Percentiles rank a stretch among this genome's conserved stretches.
Evolutionary conservation across 345 rosid genomes (phyloP).

Genomic region (Camelina sativa): DNA sequence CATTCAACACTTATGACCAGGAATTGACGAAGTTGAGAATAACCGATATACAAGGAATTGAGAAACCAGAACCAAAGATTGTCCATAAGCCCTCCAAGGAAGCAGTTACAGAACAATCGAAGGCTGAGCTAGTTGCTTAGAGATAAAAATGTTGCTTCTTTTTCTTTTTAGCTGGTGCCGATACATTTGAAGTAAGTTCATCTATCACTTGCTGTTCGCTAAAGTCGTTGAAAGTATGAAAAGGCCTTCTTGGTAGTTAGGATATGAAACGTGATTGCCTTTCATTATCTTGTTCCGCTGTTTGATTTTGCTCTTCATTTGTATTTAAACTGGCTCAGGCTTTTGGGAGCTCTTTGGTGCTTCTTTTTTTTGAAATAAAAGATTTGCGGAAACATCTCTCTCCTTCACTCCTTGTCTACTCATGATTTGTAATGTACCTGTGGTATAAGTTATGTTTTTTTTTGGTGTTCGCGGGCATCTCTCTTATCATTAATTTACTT

Average conservation of each 20-base stretch:
- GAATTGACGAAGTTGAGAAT: constrained; percentile 95
- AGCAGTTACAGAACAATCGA: constrained; percentile 52
- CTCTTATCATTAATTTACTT: neutral
- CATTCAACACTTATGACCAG: constrained; percentile 45
- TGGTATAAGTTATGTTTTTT: neutral
- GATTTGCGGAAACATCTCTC: constrained; percentile 18
- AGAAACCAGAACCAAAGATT: constrained; percentile 56
- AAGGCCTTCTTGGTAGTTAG: constrained; percentile 26
- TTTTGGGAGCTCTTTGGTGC: constrained; percentile 21
- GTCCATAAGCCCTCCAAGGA: constrained; percentile 46
- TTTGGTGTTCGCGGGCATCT: neutral
- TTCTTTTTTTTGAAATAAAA: constrained; percentile 26
- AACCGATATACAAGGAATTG: constrained; percentile 89
- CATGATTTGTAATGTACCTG: neutral
- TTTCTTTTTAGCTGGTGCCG: neutral
- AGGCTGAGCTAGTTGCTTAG: constrained; percentile 65
- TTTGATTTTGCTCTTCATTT: constrained; percentile 32
- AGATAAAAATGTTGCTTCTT: constrained; percentile 2
- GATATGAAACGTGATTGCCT: constrained; percentile 27
- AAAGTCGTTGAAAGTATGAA: neutral
- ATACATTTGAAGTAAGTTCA: constrained; percentile 22
- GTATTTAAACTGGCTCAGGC: constrained; percentile 27
- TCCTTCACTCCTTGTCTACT: neutral
- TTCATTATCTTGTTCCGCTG: constrained; percentile 2
- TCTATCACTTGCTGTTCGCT: constrained; percentile 12